Conservation (phyloP, 768 basidiomycete genomes). For the Lactifluus hygrophoroides region DNA sequence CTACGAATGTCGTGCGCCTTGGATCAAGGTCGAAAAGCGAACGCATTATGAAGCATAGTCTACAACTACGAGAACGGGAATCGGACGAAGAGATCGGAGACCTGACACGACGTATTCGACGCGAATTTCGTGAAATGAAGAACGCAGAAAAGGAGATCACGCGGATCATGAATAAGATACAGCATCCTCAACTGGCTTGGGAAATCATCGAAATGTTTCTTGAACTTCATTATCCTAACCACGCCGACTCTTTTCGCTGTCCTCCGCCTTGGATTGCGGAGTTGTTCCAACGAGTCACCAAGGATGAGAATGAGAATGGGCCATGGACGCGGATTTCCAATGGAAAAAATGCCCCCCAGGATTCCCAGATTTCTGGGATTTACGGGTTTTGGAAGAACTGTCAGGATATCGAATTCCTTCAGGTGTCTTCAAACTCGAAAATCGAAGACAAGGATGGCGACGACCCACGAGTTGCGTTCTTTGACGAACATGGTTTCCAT, state of each 20-base stretch:
- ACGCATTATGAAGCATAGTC: conserved; percentile 47
- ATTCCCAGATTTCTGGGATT: background rate
- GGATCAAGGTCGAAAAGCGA: conserved; percentile 55
- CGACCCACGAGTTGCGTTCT: conserved; percentile 25
- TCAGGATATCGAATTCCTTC: background rate
- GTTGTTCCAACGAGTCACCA: background rate
- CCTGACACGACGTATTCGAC: conserved; percentile 29
- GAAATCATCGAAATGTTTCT: conserved; percentile 36
- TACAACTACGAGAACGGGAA: conserved; percentile 48
- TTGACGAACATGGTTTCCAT: conserved; percentile 30
- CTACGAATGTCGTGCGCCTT: conserved; percentile 52
- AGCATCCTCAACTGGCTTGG: conserved; percentile 1
- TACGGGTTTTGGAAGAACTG: conserved; percentile 11
- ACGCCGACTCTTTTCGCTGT: conserved; percentile 32
- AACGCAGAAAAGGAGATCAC: conserved; percentile 38
- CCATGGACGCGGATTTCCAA: background rate
- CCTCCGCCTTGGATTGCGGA: conserved; percentile 30
- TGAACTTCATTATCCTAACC: conserved; percentile 38
- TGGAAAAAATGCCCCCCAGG: background rate
- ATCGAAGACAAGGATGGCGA: background rate
- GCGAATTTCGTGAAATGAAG: conserved; percentile 35
- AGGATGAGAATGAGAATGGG: conserved; percentile 4
- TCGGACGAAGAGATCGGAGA: conserved; percentile 35
- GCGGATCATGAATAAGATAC: conserved; percentile 32
- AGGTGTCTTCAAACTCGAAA: background rate